Evolutionary conservation across 768 basidiomycete genomes (phyloP).

Genomic region (Mrakia frigida): DNA sequence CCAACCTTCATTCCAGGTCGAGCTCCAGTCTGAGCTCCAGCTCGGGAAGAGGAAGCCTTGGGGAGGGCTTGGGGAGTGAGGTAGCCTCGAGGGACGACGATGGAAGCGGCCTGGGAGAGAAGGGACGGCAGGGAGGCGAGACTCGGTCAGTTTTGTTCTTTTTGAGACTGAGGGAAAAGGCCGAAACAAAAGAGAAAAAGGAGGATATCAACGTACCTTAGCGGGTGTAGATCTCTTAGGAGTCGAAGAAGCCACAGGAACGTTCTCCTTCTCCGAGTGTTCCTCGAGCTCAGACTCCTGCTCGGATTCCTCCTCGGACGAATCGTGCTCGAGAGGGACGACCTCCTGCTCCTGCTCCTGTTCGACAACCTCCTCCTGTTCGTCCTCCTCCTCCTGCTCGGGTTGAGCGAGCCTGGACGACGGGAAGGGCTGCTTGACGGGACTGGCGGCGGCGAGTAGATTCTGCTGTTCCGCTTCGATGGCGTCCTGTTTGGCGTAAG

Average conservation of each 20-base stretch:
- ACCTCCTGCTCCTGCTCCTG: background rate
- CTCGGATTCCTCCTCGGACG: slow-evolving; percentile 4
- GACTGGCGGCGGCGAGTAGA: background rate
- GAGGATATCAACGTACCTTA: background rate
- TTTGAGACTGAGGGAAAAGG: background rate
- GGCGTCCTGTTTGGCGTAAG: slow-evolving; percentile 23
- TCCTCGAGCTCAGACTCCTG: slow-evolving; percentile 5
- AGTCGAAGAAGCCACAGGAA: background rate
- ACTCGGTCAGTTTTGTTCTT: background rate
- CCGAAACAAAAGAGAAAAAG: no score
- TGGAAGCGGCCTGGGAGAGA: background rate
- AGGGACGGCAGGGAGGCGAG: background rate
- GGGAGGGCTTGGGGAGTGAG: slow-evolving; percentile 7
- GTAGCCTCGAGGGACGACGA: background rate
- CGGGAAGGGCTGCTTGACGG: background rate
- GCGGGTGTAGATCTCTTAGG: background rate
- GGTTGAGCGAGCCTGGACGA: background rate
- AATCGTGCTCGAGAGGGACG: background rate
- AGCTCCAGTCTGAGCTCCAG: slow-evolving; percentile 1
- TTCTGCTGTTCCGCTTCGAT: background rate
- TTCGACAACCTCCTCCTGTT: background rate
- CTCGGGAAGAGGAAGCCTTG: background rate
- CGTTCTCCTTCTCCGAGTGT: slow-evolving; percentile 4
- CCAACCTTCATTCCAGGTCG: slow-evolving; percentile 5
- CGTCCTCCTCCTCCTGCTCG: background rate